Percentiles rank a stretch among this genome's conserved stretches.
Evolutionary conservation across 1,284 basidiomycete species (phyloP).

Genomic region (Fomitopsis pinicola): DNA sequence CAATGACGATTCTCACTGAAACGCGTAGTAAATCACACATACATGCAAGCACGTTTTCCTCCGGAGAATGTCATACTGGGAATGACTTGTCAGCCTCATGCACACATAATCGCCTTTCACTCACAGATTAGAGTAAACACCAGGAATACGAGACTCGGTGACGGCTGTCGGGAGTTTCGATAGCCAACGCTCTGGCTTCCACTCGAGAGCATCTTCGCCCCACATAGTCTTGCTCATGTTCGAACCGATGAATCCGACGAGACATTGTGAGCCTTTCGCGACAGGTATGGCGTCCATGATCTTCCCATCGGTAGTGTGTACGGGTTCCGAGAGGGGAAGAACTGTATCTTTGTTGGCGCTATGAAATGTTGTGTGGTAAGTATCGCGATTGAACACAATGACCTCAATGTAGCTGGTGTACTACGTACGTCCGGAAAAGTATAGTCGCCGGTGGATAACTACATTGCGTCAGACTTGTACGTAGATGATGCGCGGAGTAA

Average conservation of each 20-base stretch:
- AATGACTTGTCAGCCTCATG: neutral
- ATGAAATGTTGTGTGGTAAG: neutral
- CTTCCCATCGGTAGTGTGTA: slow-evolving; percentile 24
- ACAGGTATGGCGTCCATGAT: slow-evolving; percentile 34
- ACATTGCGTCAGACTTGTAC: too few relatives aligned
- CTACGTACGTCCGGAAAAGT: neutral
- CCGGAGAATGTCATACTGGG: slow-evolving; percentile 32
- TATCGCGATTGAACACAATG: slow-evolving; percentile 10
- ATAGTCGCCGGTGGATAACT: neutral
- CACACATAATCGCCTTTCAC: slow-evolving; percentile 1
- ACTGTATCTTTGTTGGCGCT: slow-evolving; percentile 18
- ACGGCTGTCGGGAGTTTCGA: neutral
- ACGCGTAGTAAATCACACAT: neutral
- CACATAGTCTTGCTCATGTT: slow-evolving; percentile 46
- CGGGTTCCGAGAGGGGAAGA: slow-evolving; percentile 21
- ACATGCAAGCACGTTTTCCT: slow-evolving; percentile 32
- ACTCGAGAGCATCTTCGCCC: slow-evolving; percentile 51
- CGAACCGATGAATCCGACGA: slow-evolving; percentile 42
- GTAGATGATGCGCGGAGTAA: neutral
- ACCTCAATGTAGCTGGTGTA: neutral
- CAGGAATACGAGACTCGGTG: slow-evolving; percentile 7
- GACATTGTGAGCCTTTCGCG: slow-evolving; percentile 40
- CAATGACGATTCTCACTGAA: neutral
- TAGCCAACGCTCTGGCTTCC: slow-evolving; percentile 35
- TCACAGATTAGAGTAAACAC: slow-evolving; percentile 25